Evolutionary conservation across 345 rosid species (phyloP).

Genomic region (Rhodamnia argentea): DNA sequence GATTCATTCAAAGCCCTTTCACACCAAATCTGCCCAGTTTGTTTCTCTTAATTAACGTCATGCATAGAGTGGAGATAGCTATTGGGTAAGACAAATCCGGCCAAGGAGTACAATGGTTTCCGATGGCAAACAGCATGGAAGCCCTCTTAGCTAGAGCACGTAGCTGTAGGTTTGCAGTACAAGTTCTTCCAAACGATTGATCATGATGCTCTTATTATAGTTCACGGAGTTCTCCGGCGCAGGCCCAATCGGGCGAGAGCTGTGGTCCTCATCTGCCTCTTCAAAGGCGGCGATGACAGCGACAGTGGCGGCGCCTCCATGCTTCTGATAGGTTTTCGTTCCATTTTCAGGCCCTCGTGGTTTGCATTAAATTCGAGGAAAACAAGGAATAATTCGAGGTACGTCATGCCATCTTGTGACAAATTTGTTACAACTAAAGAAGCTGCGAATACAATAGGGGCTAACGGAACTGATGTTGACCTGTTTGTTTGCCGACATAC

Average conservation of each 20-base stretch:
- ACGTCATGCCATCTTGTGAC: too few relatives aligned
- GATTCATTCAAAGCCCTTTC: background rate
- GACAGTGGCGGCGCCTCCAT: conserved; percentile 23
- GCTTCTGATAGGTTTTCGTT: conserved; percentile 16
- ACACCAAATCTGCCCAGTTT: background rate
- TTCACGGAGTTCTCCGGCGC: background rate
- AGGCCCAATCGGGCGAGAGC: conserved; percentile 10
- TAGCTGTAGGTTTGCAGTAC: background rate
- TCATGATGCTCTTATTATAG: background rate
- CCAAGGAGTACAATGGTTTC: too few relatives aligned
- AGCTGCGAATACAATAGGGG: too few relatives aligned
- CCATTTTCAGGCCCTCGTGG: background rate
- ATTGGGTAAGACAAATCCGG: background rate
- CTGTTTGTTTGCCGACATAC: too few relatives aligned
- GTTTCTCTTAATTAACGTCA: background rate
- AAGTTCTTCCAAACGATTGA: background rate
- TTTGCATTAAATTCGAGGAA: too few relatives aligned
- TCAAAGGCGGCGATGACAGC: conserved; percentile 18
- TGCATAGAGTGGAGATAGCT: background rate
- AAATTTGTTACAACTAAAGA: too few relatives aligned
- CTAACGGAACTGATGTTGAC: too few relatives aligned
- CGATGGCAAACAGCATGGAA: too few relatives aligned
- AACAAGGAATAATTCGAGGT: too few relatives aligned
- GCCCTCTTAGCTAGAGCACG: background rate
- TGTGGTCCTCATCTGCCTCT: conserved; percentile 42